Evolutionary conservation across 2,329 filamentous ascomycete species (phyloP).

Genomic region (Beauveria medogensis): DNA sequence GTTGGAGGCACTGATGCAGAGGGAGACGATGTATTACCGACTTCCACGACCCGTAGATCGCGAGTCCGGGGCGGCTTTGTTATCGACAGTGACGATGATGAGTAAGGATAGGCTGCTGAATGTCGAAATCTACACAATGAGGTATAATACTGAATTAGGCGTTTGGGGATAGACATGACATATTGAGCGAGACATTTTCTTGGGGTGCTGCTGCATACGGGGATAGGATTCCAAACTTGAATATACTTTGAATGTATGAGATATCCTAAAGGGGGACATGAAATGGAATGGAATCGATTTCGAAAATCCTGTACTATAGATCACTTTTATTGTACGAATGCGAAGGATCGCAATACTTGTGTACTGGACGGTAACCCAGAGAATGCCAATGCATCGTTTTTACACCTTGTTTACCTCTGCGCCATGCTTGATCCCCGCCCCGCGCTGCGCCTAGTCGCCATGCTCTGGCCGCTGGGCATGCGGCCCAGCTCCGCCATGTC

Average conservation of each 20-base stretch:
- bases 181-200: not conserved
- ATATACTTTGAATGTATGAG: not conserved
- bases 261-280: not conserved
- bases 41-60: constrained; percentile 30
- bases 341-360: not conserved
- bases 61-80: constrained; percentile 47
- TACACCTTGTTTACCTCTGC: not conserved
- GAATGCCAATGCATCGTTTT: not conserved
- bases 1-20: constrained; percentile 20
- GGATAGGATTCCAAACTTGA: not conserved
- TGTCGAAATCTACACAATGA: not conserved
- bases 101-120: constrained; percentile 19
- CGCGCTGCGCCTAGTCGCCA: constrained; percentile 21
- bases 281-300: not conserved
- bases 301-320: not conserved
- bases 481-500: constrained; percentile 28
- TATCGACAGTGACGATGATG: constrained; percentile 52
- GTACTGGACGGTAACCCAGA: not conserved
- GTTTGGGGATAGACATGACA: not conserved
- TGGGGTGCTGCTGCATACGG: not conserved
- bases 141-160: not conserved
- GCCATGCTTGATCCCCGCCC: constrained; percentile 15
- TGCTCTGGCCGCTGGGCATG: constrained; percentile 22
- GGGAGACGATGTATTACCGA: constrained; percentile 33
- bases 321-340: not conserved